phyloP scores from a whole-genome alignment of 2,329 filamentous ascomycete genomes.

The Ploettnerulaceae sp. region DNA sequence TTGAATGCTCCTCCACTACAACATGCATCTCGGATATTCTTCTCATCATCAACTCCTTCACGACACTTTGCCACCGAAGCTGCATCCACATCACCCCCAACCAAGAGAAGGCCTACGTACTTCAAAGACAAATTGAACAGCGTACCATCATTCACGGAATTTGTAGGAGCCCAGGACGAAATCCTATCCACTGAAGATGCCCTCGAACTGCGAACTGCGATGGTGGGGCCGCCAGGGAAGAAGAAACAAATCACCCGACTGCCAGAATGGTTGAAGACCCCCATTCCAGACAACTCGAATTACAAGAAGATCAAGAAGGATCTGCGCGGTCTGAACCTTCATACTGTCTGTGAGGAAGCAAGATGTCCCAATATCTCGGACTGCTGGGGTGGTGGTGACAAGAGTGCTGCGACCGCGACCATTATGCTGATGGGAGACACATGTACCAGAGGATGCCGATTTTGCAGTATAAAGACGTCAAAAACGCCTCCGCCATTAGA shows the following conservation, averaged over 20 bases:
- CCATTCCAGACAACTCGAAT: conserved; percentile 77
- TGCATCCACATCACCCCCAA: conserved; percentile 18
- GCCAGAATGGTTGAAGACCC: conserved; percentile 93
- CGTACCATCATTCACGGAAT: conserved; percentile 56
- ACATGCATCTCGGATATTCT: conserved; percentile 20
- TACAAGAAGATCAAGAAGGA: conserved; percentile 96
- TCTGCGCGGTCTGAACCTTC: conserved; percentile 78
- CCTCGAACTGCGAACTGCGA: conserved; percentile 55
- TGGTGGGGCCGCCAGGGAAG: conserved; percentile 59
- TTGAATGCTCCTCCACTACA: conserved; percentile 29
- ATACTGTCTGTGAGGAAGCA: conserved; percentile 97
- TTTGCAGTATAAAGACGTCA: conserved; percentile 93
- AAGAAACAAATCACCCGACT: conserved; percentile 67
- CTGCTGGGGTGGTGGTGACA: conserved; percentile 91
- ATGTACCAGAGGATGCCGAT: conserved; percentile 91
- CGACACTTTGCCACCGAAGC: conserved; percentile 30
- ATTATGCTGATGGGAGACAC: conserved; percentile 99
- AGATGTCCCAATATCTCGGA: conserved; percentile 96
- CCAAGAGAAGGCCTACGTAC: conserved; percentile 33
- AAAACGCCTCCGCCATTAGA: conserved; percentile 74
- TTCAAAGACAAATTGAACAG: conserved; percentile 34
- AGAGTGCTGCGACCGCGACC: conserved; percentile 87
- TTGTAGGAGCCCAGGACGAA: conserved; percentile 41
- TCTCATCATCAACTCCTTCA: conserved; percentile 17
- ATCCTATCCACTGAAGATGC: conserved; percentile 49